A percentile compares a stretch with the other conserved stretches of the same genome.
These are phyloP conservation scores for Cardiospermum halicacabum DNA, from an alignment of 345 rosid species.

Conservation along the genomic window DNA sequence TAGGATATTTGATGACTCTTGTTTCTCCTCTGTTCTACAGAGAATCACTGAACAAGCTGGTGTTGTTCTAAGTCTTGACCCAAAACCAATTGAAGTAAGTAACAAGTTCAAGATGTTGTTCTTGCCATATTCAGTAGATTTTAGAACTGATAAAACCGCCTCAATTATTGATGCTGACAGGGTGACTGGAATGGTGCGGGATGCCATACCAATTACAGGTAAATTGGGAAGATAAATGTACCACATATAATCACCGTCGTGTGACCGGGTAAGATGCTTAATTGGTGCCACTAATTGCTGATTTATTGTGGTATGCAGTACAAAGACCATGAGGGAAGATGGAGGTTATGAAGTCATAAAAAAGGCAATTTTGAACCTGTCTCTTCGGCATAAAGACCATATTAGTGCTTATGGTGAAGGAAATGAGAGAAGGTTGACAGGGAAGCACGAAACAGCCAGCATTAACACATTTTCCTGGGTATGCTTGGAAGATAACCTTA, in stretches of 20 bases:
- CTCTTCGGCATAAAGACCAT: slow-evolving; percentile 84
- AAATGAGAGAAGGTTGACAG: slow-evolving; percentile 92
- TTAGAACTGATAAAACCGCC: not conserved
- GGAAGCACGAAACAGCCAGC: slow-evolving; percentile 97
- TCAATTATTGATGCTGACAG: slow-evolving; percentile 24
- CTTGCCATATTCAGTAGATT: not conserved
- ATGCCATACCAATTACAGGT: slow-evolving; percentile 95
- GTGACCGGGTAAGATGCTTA: not conserved
- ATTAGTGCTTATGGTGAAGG: slow-evolving; percentile 98
- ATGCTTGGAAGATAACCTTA: slow-evolving; percentile 17
- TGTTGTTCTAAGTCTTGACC: slow-evolving; percentile 86
- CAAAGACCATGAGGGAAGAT: slow-evolving; percentile 92
- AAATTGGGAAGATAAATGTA: not conserved
- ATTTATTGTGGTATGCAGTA: slow-evolving; percentile 36
- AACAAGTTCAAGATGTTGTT: not conserved
- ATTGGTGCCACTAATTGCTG: not conserved
- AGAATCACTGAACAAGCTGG: slow-evolving; percentile 98
- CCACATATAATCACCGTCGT: not conserved
- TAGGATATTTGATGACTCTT: not conserved
- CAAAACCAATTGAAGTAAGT: slow-evolving; percentile 84
- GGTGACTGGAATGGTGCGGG: slow-evolving; percentile 99
- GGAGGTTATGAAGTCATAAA: slow-evolving; percentile 88
- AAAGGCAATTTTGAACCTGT: slow-evolving; percentile 86
- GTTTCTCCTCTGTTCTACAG: slow-evolving; percentile 34
- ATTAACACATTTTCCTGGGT: slow-evolving; percentile 95